phyloP scores from a whole-genome alignment of 2,329 filamentous ascomycete genomes.

The Cordyceps tenuipes region DNA sequence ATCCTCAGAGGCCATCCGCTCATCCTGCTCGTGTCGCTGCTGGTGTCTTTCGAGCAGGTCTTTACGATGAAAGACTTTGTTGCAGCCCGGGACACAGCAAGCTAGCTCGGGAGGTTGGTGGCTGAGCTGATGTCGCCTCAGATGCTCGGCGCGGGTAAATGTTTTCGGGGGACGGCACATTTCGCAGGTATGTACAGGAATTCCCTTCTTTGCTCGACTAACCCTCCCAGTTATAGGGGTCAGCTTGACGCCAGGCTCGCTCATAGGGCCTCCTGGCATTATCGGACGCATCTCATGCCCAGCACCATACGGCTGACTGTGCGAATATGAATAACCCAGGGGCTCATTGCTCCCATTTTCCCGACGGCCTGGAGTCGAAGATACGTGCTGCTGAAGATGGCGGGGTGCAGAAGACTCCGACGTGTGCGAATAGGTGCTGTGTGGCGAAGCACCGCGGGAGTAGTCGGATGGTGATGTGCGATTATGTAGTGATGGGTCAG shows the following conservation, averaged over 20 bases:
- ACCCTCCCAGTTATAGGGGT: conserved; percentile 50
- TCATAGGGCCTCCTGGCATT: conserved; percentile 22
- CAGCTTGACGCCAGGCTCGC: conserved; percentile 38
- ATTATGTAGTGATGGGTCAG: conserved; percentile 20
- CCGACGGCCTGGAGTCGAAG: not conserved
- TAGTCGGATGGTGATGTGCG: conserved; percentile 25
- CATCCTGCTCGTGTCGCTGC: conserved; percentile 31
- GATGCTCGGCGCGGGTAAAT: conserved; percentile 54
- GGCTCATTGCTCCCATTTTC: conserved; percentile 1
- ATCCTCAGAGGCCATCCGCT: conserved; percentile 21
- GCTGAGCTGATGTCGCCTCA: conserved; percentile 54
- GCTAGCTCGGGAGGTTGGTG: conserved; percentile 45
- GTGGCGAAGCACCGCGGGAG: conserved; percentile 27
- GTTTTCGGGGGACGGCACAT: conserved; percentile 46
- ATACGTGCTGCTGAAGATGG: conserved; percentile 5
- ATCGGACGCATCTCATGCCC: conserved; percentile 31
- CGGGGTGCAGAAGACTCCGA: conserved; percentile 7
- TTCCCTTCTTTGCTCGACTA: conserved; percentile 50
- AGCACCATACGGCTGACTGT: conserved; percentile 2
- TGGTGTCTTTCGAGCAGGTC: conserved; percentile 53
- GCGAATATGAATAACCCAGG: conserved; percentile 6
- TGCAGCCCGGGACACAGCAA: conserved; percentile 46
- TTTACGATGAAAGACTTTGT: conserved; percentile 48
- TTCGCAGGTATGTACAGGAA: conserved; percentile 49
- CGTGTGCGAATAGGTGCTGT: conserved; percentile 15